Conservation (phyloP, 2,329 filamentous ascomycete genomes). For the Apiospora aurea region DNA sequence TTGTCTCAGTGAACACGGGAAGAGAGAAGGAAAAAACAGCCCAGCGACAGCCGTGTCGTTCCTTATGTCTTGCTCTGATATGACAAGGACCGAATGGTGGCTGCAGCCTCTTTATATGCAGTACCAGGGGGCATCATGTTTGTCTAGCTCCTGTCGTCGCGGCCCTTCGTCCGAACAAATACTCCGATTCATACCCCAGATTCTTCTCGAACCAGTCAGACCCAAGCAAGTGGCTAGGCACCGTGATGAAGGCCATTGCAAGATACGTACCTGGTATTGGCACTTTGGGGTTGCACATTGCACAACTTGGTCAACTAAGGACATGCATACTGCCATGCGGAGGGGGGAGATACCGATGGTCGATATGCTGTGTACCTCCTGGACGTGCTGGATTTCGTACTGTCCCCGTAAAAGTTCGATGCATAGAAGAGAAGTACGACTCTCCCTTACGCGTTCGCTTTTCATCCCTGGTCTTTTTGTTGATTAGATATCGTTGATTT, state of each 20-base stretch:
- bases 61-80: neutral
- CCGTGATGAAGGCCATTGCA: neutral
- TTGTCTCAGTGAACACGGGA: neutral
- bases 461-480: neutral
- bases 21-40: neutral
- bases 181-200: neutral
- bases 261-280: neutral
- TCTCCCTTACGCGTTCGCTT: neutral
- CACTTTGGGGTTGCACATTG: constrained; percentile 2
- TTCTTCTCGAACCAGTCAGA: neutral
- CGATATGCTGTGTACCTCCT: constrained; percentile 4
- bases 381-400: neutral
- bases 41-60: neutral
- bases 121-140: neutral
- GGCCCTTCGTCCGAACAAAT: constrained; percentile 11
- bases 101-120: constrained; percentile 9
- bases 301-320: neutral
- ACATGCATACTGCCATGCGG: constrained; percentile 9
- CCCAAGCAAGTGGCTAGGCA: neutral
- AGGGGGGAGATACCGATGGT: constrained; percentile 1
- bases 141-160: constrained; percentile 4
- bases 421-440: neutral
- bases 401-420: neutral
- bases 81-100: neutral
- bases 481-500: neutral